phyloP scores from a whole-genome alignment of 179 eudicot species.

The Corrigiola litoralis region DNA sequence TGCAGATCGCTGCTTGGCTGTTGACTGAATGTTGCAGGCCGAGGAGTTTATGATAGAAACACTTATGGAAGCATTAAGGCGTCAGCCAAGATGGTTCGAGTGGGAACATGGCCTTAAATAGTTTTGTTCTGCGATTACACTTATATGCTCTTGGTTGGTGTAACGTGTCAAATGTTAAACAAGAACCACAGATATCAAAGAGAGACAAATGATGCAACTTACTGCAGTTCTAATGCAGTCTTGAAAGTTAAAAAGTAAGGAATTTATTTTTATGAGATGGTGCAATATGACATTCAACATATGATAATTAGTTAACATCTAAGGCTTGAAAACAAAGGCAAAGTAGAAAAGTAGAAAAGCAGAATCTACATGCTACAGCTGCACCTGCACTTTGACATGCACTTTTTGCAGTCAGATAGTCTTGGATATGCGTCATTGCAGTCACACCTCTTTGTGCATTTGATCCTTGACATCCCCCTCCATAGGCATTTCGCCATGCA shows the following conservation, averaged over 20 bases:
- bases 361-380: slow-evolving; percentile 31
- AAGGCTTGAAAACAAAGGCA: not conserved
- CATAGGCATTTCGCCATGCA: slow-evolving; percentile 72
- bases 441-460: slow-evolving; percentile 58
- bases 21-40: too few species aligned
- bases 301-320: not conserved
- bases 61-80: too few species aligned
- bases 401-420: slow-evolving; percentile 66
- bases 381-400: slow-evolving; percentile 55
- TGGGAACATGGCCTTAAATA: too few species aligned
- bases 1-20: too few species aligned
- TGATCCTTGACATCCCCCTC: slow-evolving; percentile 34
- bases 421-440: slow-evolving; percentile 47
- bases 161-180: too few species aligned
- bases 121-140: too few species aligned
- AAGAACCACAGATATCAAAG: too few species aligned
- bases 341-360: not conserved
- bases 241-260: not conserved
- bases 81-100: too few species aligned
- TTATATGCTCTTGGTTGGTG: too few species aligned
- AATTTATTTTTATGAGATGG: not conserved
- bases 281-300: not conserved
- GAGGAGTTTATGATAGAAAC: too few species aligned
- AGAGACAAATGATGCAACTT: too few species aligned
- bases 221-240: not conserved